phyloP scores from a whole-genome alignment of 495 filamentous ascomycete genomes.

The Penicillium maclennaniae region DNA sequence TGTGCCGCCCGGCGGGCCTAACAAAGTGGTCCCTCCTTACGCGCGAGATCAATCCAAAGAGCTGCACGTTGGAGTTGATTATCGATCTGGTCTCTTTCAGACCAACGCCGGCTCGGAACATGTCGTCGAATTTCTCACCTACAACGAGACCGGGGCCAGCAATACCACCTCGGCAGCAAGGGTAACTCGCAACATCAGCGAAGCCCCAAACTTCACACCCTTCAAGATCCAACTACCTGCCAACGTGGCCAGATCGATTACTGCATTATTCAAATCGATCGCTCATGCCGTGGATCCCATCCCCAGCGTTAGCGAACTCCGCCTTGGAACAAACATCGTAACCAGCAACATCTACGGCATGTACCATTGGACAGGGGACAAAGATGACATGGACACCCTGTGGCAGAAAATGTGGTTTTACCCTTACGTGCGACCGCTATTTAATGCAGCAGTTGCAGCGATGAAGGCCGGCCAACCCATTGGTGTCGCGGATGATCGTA shows the following conservation, averaged over 20 bases:
- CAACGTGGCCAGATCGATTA: constrained; percentile 6
- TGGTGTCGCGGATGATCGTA: constrained; percentile 7
- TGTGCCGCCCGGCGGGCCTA: background rate
- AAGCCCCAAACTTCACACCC: constrained; percentile 4
- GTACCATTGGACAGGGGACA: constrained; percentile 12
- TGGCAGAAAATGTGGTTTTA: constrained; percentile 13
- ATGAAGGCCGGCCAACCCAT: constrained; percentile 2
- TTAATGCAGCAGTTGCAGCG: background rate
- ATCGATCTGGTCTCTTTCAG: constrained; percentile 12
- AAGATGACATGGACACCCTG: constrained; percentile 12
- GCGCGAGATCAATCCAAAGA: constrained; percentile 4
- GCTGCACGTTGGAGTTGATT: constrained; percentile 16
- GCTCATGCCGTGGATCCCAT: background rate
- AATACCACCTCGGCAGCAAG: background rate
- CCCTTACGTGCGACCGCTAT: constrained; percentile 5
- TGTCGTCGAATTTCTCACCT: constrained; percentile 7
- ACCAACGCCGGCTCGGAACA: constrained; percentile 14
- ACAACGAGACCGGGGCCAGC: background rate
- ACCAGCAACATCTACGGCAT: constrained; percentile 12
- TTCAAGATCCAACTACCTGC: constrained; percentile 4
- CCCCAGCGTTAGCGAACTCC: constrained; percentile 3
- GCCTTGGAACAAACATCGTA: constrained; percentile 11
- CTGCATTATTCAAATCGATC: constrained; percentile 3
- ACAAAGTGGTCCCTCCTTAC: constrained; percentile 4
- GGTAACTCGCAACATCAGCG: constrained; percentile 2